phyloP scores from a whole-genome alignment of 2,329 filamentous ascomycete species.

The Fusarium pilosicola region DNA sequence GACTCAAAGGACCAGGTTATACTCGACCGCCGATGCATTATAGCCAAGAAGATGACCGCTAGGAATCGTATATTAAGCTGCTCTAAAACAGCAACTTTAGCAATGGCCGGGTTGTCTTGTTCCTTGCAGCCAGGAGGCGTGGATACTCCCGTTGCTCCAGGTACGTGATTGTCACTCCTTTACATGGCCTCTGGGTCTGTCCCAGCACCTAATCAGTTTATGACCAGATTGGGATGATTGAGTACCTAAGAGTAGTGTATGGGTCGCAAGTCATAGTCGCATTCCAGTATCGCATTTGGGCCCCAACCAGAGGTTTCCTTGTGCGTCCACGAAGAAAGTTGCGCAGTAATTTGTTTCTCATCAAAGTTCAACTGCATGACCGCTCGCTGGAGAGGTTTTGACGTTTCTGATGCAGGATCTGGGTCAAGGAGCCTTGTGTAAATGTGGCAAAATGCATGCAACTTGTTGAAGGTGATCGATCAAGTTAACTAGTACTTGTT shows the following conservation, averaged over 20 bases:
- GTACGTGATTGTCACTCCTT: neutral
- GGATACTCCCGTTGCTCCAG: neutral
- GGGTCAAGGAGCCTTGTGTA: neutral
- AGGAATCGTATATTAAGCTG: neutral
- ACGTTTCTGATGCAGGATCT: neutral
- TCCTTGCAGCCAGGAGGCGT: neutral
- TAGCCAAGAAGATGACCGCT: neutral
- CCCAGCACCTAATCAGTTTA: neutral
- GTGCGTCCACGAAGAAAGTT: neutral
- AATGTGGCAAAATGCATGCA: neutral
- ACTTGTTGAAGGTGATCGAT: constrained; percentile 20
- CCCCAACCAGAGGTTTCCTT: neutral
- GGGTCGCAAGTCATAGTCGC: neutral
- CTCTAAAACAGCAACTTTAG: neutral
- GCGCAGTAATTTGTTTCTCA: neutral
- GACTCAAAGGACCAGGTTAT: neutral
- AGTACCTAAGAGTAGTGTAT: neutral
- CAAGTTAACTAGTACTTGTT: constrained; percentile 2
- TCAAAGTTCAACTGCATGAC: neutral
- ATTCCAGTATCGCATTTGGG: neutral
- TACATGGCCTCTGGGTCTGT: neutral
- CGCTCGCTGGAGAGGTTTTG: neutral
- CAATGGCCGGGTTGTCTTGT: neutral
- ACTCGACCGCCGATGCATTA: neutral
- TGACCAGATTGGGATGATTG: neutral